A percentile compares a stretch with the other conserved stretches of the same genome.
These are phyloP conservation scores for Fusarium miscanthi DNA, from an alignment of 2,329 filamentous ascomycete genomes.

Conservation along the genomic window DNA sequence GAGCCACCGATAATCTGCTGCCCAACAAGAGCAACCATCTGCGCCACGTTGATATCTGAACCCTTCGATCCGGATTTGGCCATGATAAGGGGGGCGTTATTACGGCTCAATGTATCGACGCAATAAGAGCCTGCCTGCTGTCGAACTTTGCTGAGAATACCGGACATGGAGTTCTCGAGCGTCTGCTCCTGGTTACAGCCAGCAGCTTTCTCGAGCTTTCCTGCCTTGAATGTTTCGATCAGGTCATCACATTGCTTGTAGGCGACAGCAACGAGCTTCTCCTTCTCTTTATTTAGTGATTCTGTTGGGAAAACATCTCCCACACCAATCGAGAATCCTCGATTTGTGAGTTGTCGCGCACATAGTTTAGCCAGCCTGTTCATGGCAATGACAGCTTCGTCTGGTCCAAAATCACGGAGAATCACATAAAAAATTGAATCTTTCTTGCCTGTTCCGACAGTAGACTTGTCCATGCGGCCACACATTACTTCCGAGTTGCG, in stretches of 20 bases:
- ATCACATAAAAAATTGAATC: slow-evolving; percentile 98
- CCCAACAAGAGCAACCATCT: slow-evolving; percentile 97
- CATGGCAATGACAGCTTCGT: slow-evolving; percentile 90
- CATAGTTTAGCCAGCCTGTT: slow-evolving; percentile 92
- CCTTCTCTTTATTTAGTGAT: slow-evolving; percentile 77
- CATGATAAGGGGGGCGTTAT: slow-evolving; percentile 96
- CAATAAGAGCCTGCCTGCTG: slow-evolving; percentile 91
- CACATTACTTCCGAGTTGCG: slow-evolving; percentile 98
- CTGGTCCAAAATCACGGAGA: slow-evolving; percentile 91
- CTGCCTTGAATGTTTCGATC: slow-evolving; percentile 82
- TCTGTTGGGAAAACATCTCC: slow-evolving; percentile 90
- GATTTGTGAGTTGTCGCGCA: slow-evolving; percentile 86
- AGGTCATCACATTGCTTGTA: slow-evolving; percentile 86
- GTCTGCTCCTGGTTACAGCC: slow-evolving; percentile 94
- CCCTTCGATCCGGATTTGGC: slow-evolving; percentile 97
- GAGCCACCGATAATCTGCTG: slow-evolving; percentile 97
- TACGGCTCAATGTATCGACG: slow-evolving; percentile 87
- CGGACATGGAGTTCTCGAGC: slow-evolving; percentile 89
- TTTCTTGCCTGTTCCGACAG: slow-evolving; percentile 96
- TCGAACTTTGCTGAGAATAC: slow-evolving; percentile 91
- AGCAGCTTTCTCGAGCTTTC: slow-evolving; percentile 84
- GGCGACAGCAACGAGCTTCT: slow-evolving; percentile 78
- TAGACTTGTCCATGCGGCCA: slow-evolving; percentile 96
- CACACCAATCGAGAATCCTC: slow-evolving; percentile 96
- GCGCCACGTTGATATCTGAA: slow-evolving; percentile 96